These are phyloP conservation scores for Gelatoporia subvermispora DNA, from an alignment of 768 basidiomycete genomes.

Conservation along the genomic window DNA sequence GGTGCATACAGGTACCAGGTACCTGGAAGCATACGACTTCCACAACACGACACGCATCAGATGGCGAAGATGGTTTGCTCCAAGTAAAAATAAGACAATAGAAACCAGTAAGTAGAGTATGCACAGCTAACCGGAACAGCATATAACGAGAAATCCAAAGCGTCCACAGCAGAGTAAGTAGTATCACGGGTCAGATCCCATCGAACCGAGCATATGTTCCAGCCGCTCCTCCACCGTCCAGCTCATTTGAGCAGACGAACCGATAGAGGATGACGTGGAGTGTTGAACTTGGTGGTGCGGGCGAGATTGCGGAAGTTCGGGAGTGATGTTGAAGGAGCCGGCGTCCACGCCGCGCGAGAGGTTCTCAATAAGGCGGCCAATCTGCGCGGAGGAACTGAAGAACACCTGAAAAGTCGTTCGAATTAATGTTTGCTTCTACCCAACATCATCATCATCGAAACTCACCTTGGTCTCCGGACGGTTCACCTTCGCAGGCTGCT, in stretches of 20 bases:
- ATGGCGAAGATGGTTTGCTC: too few relatives aligned
- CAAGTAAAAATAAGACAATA: not conserved
- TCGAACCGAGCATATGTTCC: constrained; percentile 60
- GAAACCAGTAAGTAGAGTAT: constrained; percentile 3
- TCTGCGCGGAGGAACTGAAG: constrained; percentile 71
- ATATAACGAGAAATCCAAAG: constrained; percentile 19
- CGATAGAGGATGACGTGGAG: constrained; percentile 55
- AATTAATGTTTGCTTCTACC: constrained; percentile 10
- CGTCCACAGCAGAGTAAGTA: constrained; percentile 12
- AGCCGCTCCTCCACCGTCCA: constrained; percentile 75
- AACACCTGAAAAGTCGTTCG: constrained; percentile 47
- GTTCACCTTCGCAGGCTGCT: constrained; percentile 35
- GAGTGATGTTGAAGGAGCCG: constrained; percentile 76
- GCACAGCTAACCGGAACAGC: constrained; percentile 8
- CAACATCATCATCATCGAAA: constrained; percentile 17
- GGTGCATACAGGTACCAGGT: too few relatives aligned
- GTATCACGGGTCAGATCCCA: constrained; percentile 26
- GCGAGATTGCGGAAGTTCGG: constrained; percentile 32
- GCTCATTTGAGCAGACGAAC: constrained; percentile 56
- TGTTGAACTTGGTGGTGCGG: constrained; percentile 28
- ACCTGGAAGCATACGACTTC: too few relatives aligned
- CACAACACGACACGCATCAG: too few relatives aligned
- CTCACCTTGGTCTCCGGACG: constrained; percentile 83
- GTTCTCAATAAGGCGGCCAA: constrained; percentile 78
- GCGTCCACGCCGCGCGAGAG: constrained; percentile 79